Conservation (phyloP, 306 rosid species). For the Erythrophleum fordii region DNA sequence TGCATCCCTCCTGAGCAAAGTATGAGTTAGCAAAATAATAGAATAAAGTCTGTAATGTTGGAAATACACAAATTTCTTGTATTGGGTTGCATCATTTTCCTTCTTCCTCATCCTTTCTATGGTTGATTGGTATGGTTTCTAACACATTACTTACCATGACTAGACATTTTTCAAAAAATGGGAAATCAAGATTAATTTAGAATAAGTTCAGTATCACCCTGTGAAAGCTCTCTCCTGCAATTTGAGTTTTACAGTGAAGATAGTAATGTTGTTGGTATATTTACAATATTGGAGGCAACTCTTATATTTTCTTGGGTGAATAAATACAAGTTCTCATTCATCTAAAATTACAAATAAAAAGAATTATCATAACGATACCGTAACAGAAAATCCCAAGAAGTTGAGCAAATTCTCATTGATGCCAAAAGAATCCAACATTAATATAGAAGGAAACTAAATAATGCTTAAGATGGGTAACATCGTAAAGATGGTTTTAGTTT, state of each 20-base stretch:
- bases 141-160: background rate
- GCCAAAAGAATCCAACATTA: conserved; percentile 13
- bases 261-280: background rate
- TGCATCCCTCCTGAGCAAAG: background rate
- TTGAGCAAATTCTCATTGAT: conserved; percentile 1
- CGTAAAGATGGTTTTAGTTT: background rate
- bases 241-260: background rate
- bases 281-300: conserved; percentile 1
- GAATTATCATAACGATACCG: background rate
- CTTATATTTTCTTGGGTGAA: background rate
- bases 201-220: background rate
- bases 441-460: conserved; percentile 17
- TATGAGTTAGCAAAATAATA: conserved; percentile 1
- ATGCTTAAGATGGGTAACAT: conserved; percentile 3
- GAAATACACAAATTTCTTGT: conserved; percentile 8
- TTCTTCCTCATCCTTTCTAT: background rate
- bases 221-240: background rate
- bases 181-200: background rate
- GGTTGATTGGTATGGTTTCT: background rate
- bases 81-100: conserved; percentile 4
- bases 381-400: background rate
- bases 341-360: background rate
- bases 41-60: conserved; percentile 16
- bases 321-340: conserved; percentile 12
- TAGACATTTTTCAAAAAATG: background rate